phyloP scores from a whole-genome alignment of 805 yeast species.

The Starmerella scarabaei region DNA sequence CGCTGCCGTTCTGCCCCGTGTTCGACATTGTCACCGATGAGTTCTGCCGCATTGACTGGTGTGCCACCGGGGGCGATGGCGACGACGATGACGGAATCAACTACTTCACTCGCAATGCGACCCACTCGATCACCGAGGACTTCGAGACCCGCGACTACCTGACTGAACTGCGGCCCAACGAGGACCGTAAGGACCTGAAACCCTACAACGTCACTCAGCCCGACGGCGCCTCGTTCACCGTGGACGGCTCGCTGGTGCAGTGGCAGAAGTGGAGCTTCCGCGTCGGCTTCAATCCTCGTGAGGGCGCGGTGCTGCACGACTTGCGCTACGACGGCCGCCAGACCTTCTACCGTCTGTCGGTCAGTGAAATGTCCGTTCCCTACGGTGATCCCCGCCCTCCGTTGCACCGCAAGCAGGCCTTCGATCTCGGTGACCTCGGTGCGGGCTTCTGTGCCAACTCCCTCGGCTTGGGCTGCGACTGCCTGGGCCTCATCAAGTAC shows the following conservation, averaged over 20 bases:
- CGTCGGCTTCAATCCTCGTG: constrained; percentile 57
- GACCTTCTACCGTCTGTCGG: constrained; percentile 54
- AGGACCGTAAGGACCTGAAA: constrained; percentile 47
- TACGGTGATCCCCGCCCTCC: constrained; percentile 77
- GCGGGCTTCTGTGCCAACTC: constrained; percentile 63
- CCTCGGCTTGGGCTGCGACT: constrained; percentile 63
- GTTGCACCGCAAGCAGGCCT: constrained; percentile 75
- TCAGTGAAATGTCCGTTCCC: constrained; percentile 79
- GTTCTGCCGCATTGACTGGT: constrained; percentile 57
- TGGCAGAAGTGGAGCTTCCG: constrained; percentile 85
- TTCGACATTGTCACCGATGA: constrained; percentile 48
- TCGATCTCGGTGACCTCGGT: constrained; percentile 74
- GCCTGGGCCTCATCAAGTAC: constrained; percentile 68
- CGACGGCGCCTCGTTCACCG: constrained; percentile 63
- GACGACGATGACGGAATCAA: constrained; percentile 47
- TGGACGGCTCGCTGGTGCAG: constrained; percentile 45
- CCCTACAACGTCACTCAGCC: constrained; percentile 74
- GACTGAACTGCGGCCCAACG: constrained; percentile 51
- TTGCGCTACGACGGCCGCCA: constrained; percentile 67
- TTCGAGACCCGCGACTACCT: constrained; percentile 58
- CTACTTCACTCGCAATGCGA: constrained; percentile 44
- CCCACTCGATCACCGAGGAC: constrained; percentile 39
- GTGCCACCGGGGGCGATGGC: constrained; percentile 57
- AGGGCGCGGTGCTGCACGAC: constrained; percentile 65
- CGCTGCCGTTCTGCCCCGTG: constrained; percentile 62